These are phyloP conservation scores for Lomentospora prolificans DNA, from an alignment of 2,329 filamentous ascomycete genomes.

Conservation along the genomic window DNA sequence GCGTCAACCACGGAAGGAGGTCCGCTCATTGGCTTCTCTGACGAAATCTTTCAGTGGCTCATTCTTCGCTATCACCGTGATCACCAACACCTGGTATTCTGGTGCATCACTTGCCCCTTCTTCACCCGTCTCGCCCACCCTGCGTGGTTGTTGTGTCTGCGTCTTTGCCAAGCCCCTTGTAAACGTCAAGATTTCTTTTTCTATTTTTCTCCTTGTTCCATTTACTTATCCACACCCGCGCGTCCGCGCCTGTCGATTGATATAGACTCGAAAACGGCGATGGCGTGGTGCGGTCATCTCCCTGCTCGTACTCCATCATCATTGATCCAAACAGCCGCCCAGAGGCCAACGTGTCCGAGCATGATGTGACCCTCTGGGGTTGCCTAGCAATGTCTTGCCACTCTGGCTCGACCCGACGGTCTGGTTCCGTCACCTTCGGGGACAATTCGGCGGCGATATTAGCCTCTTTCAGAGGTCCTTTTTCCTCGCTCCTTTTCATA, in stretches of 20 bases:
- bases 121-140: neutral
- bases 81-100: neutral
- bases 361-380: neutral
- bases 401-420: neutral
- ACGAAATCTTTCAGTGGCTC: neutral
- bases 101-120: neutral
- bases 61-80: neutral
- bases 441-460: neutral
- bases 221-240: no score
- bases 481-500: neutral
- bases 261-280: no score
- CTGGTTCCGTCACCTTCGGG: slow-evolving; percentile 3
- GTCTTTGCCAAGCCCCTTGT: neutral
- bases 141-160: neutral
- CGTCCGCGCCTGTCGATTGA: neutral
- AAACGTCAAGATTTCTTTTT: neutral
- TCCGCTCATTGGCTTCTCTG: neutral
- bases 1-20: neutral
- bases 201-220: neutral
- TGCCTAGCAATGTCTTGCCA: neutral
- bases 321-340: neutral
- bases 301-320: no score
- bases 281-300: no score
- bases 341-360: neutral
- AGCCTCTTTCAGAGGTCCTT: neutral